phyloP scores from a whole-genome alignment of 2,329 filamentous ascomycete genomes.

The Scedosporium aurantiacum region DNA sequence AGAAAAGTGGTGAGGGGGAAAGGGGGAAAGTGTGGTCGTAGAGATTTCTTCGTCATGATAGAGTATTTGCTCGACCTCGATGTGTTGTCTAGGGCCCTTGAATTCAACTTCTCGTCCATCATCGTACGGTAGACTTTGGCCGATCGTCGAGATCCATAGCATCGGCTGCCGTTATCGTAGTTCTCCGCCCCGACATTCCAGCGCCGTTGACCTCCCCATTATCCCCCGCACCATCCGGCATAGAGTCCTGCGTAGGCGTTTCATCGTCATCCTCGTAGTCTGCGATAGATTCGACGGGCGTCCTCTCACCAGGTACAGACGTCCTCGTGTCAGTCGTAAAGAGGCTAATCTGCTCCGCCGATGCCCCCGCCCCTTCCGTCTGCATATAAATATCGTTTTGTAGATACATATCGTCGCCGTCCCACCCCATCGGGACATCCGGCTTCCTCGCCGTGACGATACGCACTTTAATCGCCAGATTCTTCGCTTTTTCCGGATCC shows the following conservation, averaged over 20 bases:
- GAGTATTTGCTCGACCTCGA: too few species aligned
- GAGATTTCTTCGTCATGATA: background rate
- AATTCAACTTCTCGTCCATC: background rate
- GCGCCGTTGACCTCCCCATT: slow-evolving; percentile 19
- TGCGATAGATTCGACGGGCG: background rate
- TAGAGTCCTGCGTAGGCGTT: background rate
- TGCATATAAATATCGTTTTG: background rate
- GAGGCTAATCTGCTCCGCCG: background rate
- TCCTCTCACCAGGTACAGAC: slow-evolving; percentile 5
- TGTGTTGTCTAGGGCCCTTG: background rate
- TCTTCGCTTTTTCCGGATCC: slow-evolving; percentile 29
- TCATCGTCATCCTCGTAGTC: background rate
- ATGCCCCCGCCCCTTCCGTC: background rate
- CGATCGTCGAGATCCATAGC: background rate
- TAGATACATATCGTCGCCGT: background rate
- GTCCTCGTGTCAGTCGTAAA: slow-evolving; percentile 1
- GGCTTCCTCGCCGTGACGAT: slow-evolving; percentile 42
- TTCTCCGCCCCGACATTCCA: slow-evolving; percentile 24
- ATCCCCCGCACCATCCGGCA: background rate
- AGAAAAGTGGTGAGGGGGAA: too few species aligned
- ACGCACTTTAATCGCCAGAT: slow-evolving; percentile 35
- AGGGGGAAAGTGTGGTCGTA: background rate
- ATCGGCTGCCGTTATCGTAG: background rate
- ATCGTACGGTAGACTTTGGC: background rate
- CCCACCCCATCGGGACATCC: slow-evolving; percentile 1